phyloP scores from a whole-genome alignment of 2,329 filamentous ascomycete species.

The Colletotrichum godetiae region DNA sequence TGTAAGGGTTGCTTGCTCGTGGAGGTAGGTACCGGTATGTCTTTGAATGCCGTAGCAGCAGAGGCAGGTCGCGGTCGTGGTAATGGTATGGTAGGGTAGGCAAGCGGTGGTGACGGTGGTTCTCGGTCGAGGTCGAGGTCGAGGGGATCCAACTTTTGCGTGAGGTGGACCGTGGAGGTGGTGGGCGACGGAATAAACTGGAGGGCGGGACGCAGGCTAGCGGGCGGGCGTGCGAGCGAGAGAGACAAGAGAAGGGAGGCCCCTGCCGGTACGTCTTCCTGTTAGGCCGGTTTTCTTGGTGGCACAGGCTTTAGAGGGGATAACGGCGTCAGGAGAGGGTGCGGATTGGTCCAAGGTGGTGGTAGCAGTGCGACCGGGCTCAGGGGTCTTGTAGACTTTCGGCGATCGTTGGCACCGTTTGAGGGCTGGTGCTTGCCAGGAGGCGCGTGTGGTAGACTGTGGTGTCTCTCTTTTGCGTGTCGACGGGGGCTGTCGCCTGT shows the following conservation, averaged over 20 bases:
- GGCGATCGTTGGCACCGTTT: conserved; percentile 34
- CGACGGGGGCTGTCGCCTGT: neutral
- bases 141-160: neutral
- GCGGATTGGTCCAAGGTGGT: conserved; percentile 23
- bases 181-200: conserved; percentile 21
- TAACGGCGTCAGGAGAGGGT: conserved; percentile 29
- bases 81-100: neutral
- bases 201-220: conserved; percentile 25
- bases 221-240: conserved; percentile 8
- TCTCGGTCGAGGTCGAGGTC: neutral
- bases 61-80: neutral
- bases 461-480: neutral
- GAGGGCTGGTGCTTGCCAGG: conserved; percentile 30
- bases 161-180: too few species aligned
- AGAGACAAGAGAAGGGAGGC: conserved; percentile 32
- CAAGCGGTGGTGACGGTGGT: neutral
- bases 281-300: conserved; percentile 28
- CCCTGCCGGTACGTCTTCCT: conserved; percentile 30
- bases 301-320: conserved; percentile 31
- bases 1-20: neutral
- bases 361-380: conserved; percentile 30
- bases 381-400: conserved; percentile 36
- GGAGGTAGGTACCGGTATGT: neutral
- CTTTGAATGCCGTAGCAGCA: neutral
- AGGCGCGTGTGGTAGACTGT: conserved; percentile 21